These are phyloP conservation scores for Boletus reticulatus DNA, from an alignment of 768 basidiomycete species.

Conservation along the genomic window DNA sequence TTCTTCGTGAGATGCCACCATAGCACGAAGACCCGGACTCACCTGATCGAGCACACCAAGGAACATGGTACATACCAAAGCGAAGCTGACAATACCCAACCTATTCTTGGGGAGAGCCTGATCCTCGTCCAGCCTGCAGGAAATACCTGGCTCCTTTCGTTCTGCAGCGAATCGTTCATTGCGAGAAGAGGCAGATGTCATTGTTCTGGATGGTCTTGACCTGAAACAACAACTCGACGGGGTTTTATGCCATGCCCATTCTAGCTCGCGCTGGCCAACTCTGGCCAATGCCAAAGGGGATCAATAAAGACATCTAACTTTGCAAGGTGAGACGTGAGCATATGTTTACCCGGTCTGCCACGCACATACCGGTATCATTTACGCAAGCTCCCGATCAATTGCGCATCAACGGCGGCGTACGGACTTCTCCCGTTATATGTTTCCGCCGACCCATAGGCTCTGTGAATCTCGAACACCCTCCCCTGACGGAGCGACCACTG, in stretches of 20 bases:
- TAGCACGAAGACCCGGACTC: background rate
- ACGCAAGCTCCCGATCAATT: no score
- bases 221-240: no score
- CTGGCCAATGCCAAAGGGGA: no score
- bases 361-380: no score
- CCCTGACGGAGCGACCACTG: no score
- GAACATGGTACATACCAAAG: conserved; percentile 25
- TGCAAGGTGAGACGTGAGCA: no score
- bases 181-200: background rate
- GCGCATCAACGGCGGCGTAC: background rate
- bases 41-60: conserved; percentile 58
- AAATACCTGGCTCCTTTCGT: conserved; percentile 35
- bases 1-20: background rate
- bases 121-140: conserved; percentile 50
- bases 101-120: conserved; percentile 45
- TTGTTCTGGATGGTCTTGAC: background rate
- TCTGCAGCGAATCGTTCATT: background rate
- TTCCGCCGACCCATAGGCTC: background rate
- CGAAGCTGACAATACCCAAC: conserved; percentile 21
- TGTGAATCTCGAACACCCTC: background rate
- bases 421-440: no score
- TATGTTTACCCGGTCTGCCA: no score
- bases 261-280: no score
- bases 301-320: no score
- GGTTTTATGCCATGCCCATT: no score